These are phyloP conservation scores for Lepidium didymum DNA, from an alignment of 345 rosid genomes.

Conservation along the genomic window DNA sequence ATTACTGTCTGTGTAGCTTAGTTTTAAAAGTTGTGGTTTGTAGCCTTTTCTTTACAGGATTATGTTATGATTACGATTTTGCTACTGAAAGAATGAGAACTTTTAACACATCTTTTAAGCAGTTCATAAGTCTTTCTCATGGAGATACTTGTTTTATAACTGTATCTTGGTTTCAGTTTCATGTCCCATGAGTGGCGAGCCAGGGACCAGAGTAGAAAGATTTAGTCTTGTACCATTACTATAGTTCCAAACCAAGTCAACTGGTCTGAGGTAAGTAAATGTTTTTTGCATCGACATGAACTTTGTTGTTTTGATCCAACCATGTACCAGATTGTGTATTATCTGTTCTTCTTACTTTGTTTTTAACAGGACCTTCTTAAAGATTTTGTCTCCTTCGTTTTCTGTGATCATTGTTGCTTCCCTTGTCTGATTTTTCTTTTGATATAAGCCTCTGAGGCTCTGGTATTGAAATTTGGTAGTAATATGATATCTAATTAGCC, in stretches of 20 bases:
- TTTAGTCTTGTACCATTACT: neutral
- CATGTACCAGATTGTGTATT: neutral
- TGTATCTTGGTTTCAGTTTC: neutral
- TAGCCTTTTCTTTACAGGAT: slow-evolving; percentile 19
- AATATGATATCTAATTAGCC: too few species aligned
- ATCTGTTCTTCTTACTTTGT: neutral
- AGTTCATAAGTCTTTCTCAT: neutral
- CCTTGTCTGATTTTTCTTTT: neutral
- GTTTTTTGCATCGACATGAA: neutral
- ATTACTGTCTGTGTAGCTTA: slow-evolving; percentile 17
- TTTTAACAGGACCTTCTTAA: neutral
- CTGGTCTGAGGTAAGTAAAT: slow-evolving; percentile 2
- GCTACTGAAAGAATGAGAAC: slow-evolving; percentile 2
- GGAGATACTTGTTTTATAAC: slow-evolving; percentile 5
- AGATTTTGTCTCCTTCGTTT: neutral
- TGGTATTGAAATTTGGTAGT: neutral
- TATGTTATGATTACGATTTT: slow-evolving; percentile 8
- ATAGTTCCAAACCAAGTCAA: neutral
- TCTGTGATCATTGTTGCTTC: neutral
- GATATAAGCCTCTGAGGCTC: neutral
- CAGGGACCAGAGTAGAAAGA: neutral
- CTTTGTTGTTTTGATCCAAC: neutral
- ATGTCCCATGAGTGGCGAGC: neutral
- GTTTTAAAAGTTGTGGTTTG: slow-evolving; percentile 17
- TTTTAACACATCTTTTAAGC: neutral